Conservation (phyloP, 1,284 basidiomycete species). For the Moesziomyces antarcticus region DNA sequence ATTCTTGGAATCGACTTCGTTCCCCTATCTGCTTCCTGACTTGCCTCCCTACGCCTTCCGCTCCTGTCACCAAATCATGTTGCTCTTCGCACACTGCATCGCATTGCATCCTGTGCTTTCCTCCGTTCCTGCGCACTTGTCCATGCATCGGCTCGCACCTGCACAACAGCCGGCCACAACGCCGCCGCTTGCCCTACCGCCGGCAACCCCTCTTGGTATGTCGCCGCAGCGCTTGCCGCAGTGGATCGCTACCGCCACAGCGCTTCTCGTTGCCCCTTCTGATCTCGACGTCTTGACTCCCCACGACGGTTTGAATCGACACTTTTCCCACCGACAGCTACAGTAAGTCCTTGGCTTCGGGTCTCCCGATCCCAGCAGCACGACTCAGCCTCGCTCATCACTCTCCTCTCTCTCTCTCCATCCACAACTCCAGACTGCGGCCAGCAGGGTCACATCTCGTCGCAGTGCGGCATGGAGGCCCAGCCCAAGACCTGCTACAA, state of each 20-base stretch:
- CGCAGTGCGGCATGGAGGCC: conserved; percentile 61
- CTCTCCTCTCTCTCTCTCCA: neutral
- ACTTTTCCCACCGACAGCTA: conserved; percentile 10
- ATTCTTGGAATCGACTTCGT: conserved; percentile 26
- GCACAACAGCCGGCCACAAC: conserved; percentile 59
- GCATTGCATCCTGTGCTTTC: neutral
- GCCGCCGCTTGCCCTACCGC: conserved; percentile 63
- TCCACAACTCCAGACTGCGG: conserved; percentile 53
- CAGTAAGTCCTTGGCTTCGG: conserved; percentile 17
- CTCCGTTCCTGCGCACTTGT: conserved; percentile 1
- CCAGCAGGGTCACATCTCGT: conserved; percentile 62
- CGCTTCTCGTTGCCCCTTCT: neutral
- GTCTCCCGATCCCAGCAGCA: neutral
- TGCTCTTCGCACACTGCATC: neutral
- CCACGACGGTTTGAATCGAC: neutral
- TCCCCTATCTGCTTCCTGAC: neutral
- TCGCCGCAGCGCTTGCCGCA: neutral
- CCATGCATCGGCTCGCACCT: neutral
- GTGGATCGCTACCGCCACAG: no score
- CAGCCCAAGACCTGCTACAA: conserved; percentile 66
- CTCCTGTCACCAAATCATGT: conserved; percentile 6
- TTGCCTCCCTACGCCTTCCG: neutral
- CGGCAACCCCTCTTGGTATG: conserved; percentile 62
- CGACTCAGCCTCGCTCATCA: conserved; percentile 1
- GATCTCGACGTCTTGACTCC: neutral